phyloP scores from a whole-genome alignment of 306 rosid species.

The Dryas drummondii region DNA sequence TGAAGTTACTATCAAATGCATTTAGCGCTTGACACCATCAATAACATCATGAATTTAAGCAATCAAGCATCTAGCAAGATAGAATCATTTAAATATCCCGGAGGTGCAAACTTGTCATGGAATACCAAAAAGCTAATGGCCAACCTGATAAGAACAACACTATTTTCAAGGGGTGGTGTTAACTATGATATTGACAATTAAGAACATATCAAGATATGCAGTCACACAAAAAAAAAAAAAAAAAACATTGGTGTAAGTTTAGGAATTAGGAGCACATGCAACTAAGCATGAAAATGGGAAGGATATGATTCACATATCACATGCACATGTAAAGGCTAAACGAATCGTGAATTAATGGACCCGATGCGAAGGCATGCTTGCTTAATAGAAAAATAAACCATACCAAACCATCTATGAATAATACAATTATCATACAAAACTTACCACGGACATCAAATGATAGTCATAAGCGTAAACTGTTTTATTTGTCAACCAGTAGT shows the following conservation, averaged over 20 bases:
- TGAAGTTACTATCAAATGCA: neutral
- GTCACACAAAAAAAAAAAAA: neutral
- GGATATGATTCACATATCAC: neutral
- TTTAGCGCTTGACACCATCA: neutral
- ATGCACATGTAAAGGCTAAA: neutral
- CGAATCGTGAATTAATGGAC: slow-evolving; percentile 4
- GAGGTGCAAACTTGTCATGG: neutral
- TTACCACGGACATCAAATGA: slow-evolving; percentile 45
- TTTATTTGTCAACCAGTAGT: slow-evolving; percentile 66
- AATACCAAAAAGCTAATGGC: neutral
- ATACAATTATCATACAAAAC: slow-evolving; percentile 20
- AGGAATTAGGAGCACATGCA: neutral
- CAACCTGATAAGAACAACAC: neutral
- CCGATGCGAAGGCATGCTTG: slow-evolving; percentile 1
- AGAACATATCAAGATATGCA: neutral
- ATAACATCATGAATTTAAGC: neutral
- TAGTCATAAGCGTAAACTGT: slow-evolving; percentile 53
- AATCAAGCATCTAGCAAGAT: neutral
- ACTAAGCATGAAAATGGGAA: neutral
- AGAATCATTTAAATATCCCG: neutral
- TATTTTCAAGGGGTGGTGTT: neutral
- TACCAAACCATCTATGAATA: slow-evolving; percentile 15
- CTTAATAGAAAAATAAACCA: neutral
- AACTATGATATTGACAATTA: neutral
- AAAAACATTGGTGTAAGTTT: neutral